Conservation (phyloP, 78 protist species). For the Anaeramoeba ignava region DNA sequence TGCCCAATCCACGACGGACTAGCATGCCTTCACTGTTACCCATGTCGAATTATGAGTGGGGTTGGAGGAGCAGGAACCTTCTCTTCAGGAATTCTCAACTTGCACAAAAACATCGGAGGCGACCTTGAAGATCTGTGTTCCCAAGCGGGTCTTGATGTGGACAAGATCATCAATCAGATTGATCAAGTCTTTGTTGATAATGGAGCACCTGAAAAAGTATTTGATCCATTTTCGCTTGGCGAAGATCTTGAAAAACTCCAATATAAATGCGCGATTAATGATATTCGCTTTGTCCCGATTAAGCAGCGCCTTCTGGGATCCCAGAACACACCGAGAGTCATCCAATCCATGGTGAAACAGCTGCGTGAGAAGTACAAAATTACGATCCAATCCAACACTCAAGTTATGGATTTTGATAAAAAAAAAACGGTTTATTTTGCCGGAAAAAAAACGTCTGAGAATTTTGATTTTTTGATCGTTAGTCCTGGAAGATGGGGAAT, state of each 20-base stretch:
- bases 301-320: not conserved
- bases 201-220: not conserved
- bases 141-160: not conserved
- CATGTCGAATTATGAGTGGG: not conserved
- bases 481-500: not conserved
- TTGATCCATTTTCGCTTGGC: not conserved
- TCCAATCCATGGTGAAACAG: not conserved
- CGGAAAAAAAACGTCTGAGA: not conserved
- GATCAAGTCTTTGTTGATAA: not conserved
- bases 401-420: not conserved
- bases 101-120: not conserved
- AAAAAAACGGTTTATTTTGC: not conserved
- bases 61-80: slow-evolving; percentile 4
- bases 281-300: not conserved
- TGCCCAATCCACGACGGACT: not conserved
- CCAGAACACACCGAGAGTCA: not conserved
- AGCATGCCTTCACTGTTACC: not conserved
- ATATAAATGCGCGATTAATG: not conserved
- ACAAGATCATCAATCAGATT: not conserved
- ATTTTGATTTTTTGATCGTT: not conserved
- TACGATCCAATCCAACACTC: not conserved
- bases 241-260: not conserved
- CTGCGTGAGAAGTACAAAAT: not conserved
- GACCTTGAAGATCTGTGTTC: not conserved
- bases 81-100: not conserved